Conservation (phyloP, 257 asterid species). For the Capsicum baccatum region DNA sequence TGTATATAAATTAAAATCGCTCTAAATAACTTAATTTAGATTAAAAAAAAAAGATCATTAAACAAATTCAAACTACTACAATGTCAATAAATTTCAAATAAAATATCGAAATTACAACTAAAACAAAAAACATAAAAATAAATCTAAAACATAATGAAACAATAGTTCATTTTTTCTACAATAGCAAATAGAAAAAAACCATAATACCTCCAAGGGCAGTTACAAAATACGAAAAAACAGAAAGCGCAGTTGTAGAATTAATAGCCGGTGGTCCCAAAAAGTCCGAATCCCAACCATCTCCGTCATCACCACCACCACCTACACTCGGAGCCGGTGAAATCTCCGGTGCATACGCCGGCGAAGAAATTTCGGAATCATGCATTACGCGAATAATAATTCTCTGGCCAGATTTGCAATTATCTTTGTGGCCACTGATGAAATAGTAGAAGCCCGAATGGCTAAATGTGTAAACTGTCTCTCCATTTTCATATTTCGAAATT, state of each 20-base stretch:
- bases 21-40: not conserved
- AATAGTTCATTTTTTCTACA: slow-evolving; percentile 33
- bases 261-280: slow-evolving; percentile 36
- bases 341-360: slow-evolving; percentile 46
- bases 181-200: slow-evolving; percentile 38
- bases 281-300: slow-evolving; percentile 30
- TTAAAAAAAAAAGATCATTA: too few relatives aligned
- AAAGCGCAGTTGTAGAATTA: slow-evolving; percentile 40
- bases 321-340: slow-evolving; percentile 31
- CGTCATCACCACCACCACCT: slow-evolving; percentile 26
- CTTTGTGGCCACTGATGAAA: slow-evolving; percentile 73
- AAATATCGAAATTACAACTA: not conserved
- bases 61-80: not conserved
- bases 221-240: slow-evolving; percentile 39
- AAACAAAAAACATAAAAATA: not conserved
- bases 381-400: slow-evolving; percentile 65
- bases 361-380: slow-evolving; percentile 52
- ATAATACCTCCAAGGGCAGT: slow-evolving; percentile 40
- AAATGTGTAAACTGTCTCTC: slow-evolving; percentile 53
- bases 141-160: not conserved
- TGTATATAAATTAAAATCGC: not conserved
- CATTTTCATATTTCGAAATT: slow-evolving; percentile 54
- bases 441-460: slow-evolving; percentile 60
- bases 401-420: slow-evolving; percentile 68
- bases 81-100: not conserved